Evolutionary conservation across 2,329 filamentous ascomycete species (phyloP).

Genomic region (Colletotrichum sp.): DNA sequence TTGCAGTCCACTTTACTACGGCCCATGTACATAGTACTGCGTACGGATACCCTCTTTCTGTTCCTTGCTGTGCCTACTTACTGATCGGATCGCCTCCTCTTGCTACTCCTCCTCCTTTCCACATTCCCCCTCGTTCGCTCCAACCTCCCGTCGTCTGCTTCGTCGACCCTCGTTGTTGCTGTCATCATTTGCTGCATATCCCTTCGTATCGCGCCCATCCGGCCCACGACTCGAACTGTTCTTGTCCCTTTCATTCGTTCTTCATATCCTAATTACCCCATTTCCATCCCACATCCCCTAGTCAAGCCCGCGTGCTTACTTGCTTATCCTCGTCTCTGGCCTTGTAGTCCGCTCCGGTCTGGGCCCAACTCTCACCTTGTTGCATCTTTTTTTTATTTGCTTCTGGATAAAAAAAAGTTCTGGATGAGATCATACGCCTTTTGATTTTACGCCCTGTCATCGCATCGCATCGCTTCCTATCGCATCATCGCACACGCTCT

Average conservation of each 20-base stretch:
- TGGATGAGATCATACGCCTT: constrained; percentile 21
- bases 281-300: neutral
- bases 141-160: constrained; percentile 20
- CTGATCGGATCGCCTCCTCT: constrained; percentile 15
- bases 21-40: neutral
- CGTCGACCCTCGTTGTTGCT: constrained; percentile 16
- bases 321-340: neutral
- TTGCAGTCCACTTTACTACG: neutral
- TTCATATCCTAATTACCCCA: constrained; percentile 14
- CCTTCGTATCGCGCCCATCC: constrained; percentile 11
- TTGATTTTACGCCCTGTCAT: constrained; percentile 1
- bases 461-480: neutral
- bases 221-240: neutral
- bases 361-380: neutral
- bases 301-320: neutral
- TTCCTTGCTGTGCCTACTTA: neutral
- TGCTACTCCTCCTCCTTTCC: constrained; percentile 21
- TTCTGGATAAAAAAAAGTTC: constrained; percentile 17
- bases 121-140: constrained; percentile 19
- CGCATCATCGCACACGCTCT: constrained; percentile 1
- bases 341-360: neutral
- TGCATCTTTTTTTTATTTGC: constrained; percentile 9
- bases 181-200: constrained; percentile 19
- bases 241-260: constrained; percentile 15
- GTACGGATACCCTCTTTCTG: neutral